phyloP scores from a whole-genome alignment of 768 basidiomycete genomes.

The Leccinum variicolor region DNA sequence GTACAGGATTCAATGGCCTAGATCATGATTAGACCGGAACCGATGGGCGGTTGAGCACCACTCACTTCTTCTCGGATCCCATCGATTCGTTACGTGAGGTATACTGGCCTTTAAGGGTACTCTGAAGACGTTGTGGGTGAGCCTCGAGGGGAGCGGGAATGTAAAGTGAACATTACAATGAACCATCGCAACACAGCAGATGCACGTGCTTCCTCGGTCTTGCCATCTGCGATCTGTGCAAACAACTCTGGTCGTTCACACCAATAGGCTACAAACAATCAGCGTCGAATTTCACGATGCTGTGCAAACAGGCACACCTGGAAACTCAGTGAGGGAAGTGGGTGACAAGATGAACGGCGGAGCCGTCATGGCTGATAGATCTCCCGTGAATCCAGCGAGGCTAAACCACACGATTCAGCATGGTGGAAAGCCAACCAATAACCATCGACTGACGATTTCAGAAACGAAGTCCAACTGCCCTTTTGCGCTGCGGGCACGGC shows the following conservation, averaged over 20 bases:
- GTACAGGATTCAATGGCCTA: constrained; percentile 93
- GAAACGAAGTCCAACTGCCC: constrained; percentile 83
- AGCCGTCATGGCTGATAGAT: constrained; percentile 79
- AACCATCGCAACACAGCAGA: constrained; percentile 93
- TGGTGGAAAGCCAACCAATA: background rate
- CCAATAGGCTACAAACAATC: constrained; percentile 75
- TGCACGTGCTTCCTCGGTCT: constrained; percentile 67
- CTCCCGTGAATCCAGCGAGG: constrained; percentile 84
- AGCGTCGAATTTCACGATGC: background rate
- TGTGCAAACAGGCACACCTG: constrained; percentile 47
- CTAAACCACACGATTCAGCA: constrained; percentile 34
- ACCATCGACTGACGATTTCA: constrained; percentile 70
- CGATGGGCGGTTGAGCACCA: constrained; percentile 4
- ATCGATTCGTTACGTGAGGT: constrained; percentile 92
- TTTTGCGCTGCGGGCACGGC: constrained; percentile 84
- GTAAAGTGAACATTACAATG: constrained; percentile 48
- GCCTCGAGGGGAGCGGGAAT: background rate
- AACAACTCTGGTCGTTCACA: constrained; percentile 92
- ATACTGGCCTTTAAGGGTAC: constrained; percentile 93
- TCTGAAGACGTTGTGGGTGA: constrained; percentile 38
- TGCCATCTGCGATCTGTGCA: constrained; percentile 77
- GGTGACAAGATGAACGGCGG: constrained; percentile 93
- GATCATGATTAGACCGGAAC: constrained; percentile 10
- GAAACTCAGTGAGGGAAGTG: constrained; percentile 88
- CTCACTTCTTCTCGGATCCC: constrained; percentile 97